Evolutionary conservation across 108 stramenopile species (phyloP), one percentile per base, ranked within the genome.

Genomic region (Skeletonema marinoi): DNA sequence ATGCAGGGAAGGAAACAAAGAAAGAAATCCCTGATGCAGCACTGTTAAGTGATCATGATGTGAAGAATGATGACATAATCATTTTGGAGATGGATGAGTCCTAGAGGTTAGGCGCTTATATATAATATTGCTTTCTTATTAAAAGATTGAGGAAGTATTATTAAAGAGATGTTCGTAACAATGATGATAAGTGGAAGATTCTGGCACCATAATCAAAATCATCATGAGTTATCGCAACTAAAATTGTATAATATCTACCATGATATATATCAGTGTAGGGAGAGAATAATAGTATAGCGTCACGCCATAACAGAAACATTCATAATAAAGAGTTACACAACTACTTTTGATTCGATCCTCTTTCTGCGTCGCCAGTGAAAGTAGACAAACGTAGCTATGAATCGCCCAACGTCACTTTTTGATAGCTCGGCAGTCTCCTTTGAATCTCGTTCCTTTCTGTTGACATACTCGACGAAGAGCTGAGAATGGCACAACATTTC

Each of bases 11-110:
- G 9, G 50, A 41, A 16, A n/a, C 71, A 7, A 70, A 48, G 10
- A 66, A 38, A 33, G 71, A 66, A 5, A 59, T 81, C 44, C 80
- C 80, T 0, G 70, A 81, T 67, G 41, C 61, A 32, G 80, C 68
- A 16, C 64, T 46, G 29, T 41, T 81, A n/a, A 46, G 69, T 12
- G 80, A 81, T 63, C 80, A 81, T 30, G 48, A 71, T 44, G 54
- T 89, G n/a, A 85, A 83, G 58, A 87, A 87, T 70, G 85, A 86
- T 54, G 66, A 77, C 19, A 79, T 82, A 3, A 1, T 44, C 14
- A 46, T 46, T 46, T 46, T 46, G 44, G 44, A 46, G 44, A n/a
- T 46, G 44, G 44, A 46, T 46, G 44, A 46, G 44, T 16, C 16
- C 16, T 46, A 46, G 16, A 46, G 16, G 4, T 11, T 2, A 41